phyloP scores from a whole-genome alignment of 306 rosid species.

The Morella rubra region DNA sequence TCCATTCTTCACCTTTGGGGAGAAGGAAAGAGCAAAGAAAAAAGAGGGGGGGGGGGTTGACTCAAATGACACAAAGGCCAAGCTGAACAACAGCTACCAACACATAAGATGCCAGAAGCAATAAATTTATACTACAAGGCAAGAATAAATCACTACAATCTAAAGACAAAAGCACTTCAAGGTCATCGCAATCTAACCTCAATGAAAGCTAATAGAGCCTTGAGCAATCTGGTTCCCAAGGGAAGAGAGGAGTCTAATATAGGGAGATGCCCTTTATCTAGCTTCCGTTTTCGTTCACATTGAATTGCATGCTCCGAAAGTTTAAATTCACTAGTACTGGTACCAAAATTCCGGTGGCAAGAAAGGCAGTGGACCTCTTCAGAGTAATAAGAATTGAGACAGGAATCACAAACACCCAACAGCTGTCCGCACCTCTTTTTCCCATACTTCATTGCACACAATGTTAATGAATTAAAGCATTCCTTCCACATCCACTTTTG shows the following conservation, averaged over 20 bases:
- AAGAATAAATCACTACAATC: background rate
- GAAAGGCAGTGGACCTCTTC: constrained; percentile 79
- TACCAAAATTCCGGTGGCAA: constrained; percentile 65
- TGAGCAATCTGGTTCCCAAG: constrained; percentile 68
- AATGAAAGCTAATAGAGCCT: constrained; percentile 60
- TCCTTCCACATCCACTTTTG: constrained; percentile 93
- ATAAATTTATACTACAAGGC: constrained; percentile 11
- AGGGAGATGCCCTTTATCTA: constrained; percentile 37
- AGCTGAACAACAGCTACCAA: constrained; percentile 1
- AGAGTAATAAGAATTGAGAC: constrained; percentile 57
- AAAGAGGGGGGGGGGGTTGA: background rate
- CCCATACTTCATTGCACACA: constrained; percentile 71
- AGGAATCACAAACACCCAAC: constrained; percentile 66
- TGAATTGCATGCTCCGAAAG: constrained; percentile 64
- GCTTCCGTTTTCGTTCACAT: constrained; percentile 52
- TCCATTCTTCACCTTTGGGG: background rate
- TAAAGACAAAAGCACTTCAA: background rate
- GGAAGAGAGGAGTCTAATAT: constrained; percentile 66
- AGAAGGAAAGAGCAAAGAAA: too few relatives aligned
- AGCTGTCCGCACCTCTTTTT: constrained; percentile 66
- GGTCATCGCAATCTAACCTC: constrained; percentile 63
- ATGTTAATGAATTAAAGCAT: constrained; percentile 58
- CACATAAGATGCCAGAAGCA: constrained; percentile 9
- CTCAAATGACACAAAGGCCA: background rate
- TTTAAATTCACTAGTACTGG: constrained; percentile 42